Base-by-base conservation (phyloP, 2,329 filamentous ascomycete genomes). In the Alternaria arbusti region DNA sequence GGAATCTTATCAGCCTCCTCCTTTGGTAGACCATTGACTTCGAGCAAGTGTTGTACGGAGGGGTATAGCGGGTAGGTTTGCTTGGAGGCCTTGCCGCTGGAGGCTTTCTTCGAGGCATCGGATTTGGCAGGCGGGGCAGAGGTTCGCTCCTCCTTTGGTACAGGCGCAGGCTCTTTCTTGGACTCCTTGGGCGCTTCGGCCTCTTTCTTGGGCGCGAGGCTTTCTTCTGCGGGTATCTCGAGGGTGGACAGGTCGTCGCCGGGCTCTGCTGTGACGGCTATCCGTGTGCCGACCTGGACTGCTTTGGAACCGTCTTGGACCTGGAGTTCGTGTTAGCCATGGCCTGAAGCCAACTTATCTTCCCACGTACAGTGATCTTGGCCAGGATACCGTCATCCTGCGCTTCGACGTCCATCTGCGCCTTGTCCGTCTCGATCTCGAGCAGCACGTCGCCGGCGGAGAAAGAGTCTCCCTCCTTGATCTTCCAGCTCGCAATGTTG, bases 341-440 rank as follows among this genome's bases (percentile, higher is more conserved):
- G 15, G 10, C 26, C 22, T 9, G 25, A 20, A 6, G 26, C 36
- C 15, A 11, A 9, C 23, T 6, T 20, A 25, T 57, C 22, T 28
- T 20, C 22, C 13, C 20, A 69, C 72, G 43, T 79, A 84, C 82
- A 76, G 89, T 87, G 72, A 97, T 95, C 85, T 96, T 96, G 77
- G 94, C 89, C 80, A 97, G 83, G 71, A 95, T 85, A 45, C 94
- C 93, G 77, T 96, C 93, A 47, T 97, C 93, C 82, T 96, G 93
- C 44, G 93, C 93, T 84, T 97, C 94, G 25, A 97, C 93, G 73
- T 97, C 94, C 93, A 97, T 97, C 60, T 92, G 92, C 59, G 93
- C 93, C 86, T 97, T 97, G 82, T 97, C 93, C 63, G 93, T 97
- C 84, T 97, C 93, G 78, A 97, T 96, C 82, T 97, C 93, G 63